A percentile compares a stretch with the other conserved stretches of the same genome.
Evolutionary conservation across 139 green algal species (phyloP).

Genomic region (Tetraselmis striata): DNA sequence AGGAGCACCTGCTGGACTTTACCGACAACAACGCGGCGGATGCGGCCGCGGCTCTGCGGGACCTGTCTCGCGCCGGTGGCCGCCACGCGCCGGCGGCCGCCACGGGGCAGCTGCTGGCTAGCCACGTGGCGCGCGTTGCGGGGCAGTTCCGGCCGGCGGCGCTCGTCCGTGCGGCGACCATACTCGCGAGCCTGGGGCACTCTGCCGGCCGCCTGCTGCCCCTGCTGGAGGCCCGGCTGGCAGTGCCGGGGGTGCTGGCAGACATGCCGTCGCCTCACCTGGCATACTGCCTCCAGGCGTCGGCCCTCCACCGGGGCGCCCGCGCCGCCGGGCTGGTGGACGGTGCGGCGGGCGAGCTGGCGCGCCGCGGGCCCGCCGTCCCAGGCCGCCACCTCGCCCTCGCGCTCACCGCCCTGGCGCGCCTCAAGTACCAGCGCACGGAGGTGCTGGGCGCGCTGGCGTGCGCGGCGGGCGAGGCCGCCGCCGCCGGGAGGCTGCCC

Average conservation of each 20-base stretch:
- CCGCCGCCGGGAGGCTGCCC: background rate
- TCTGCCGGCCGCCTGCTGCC: background rate
- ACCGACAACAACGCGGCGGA: background rate
- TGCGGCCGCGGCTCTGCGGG: background rate
- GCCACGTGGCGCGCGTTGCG: background rate
- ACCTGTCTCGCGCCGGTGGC: background rate
- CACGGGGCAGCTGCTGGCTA: background rate
- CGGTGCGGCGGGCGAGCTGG: background rate
- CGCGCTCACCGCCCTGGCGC: background rate
- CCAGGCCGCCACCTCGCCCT: background rate
- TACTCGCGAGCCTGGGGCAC: background rate
- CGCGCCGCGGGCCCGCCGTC: background rate
- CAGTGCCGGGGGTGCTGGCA: background rate
- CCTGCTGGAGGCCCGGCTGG: background rate
- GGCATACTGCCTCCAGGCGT: background rate
- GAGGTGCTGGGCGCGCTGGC: background rate
- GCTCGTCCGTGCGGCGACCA: background rate
- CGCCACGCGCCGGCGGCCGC: no score
- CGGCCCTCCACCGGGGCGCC: background rate
- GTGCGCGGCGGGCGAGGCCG: no score
- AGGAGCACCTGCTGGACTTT: background rate
- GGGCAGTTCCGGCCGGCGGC: background rate
- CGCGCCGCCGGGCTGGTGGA: background rate
- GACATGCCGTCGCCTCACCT: background rate
- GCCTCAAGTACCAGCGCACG: background rate